Conservation (phyloP, 2,329 filamentous ascomycete genomes). For the Keithomyces neogunnii region DNA sequence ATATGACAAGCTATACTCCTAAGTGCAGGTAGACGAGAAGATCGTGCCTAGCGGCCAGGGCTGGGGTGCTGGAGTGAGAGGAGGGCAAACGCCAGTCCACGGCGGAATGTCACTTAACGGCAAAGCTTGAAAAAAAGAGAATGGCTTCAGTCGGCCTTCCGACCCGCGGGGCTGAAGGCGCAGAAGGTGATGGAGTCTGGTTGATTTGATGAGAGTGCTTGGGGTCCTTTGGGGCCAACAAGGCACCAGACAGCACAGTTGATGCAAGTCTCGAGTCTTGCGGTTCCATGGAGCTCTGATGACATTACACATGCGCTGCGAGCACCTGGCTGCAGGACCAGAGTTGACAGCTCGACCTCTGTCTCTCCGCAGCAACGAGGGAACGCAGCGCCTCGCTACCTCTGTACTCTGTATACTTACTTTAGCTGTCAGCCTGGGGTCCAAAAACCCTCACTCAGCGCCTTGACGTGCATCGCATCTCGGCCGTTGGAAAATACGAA, state of each 20-base stretch:
- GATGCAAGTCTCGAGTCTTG: neutral
- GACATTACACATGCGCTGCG: too few species aligned
- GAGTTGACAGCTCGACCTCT: too few species aligned
- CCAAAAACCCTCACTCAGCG: too few species aligned
- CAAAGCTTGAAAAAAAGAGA: constrained; percentile 2
- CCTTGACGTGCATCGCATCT: too few species aligned
- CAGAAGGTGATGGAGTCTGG: neutral
- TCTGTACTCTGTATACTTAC: too few species aligned
- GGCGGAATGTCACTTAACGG: constrained; percentile 10
- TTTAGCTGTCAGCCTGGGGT: too few species aligned
- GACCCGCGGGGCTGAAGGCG: neutral
- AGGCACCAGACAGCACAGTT: neutral
- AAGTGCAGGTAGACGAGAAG: constrained; percentile 13
- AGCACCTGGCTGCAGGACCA: too few species aligned
- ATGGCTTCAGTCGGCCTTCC: constrained; percentile 1
- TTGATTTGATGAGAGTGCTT: neutral
- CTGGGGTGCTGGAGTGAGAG: neutral
- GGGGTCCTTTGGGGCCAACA: neutral
- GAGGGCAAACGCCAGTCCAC: neutral
- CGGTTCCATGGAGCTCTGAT: neutral
- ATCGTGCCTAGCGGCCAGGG: constrained; percentile 7
- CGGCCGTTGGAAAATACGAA: too few species aligned
- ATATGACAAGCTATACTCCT: constrained; percentile 12
- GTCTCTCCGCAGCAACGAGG: too few species aligned
- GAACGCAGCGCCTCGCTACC: too few species aligned